Evolutionary conservation across 192 early-diverging fungal species (phyloP).

Genomic region (Mortierella hygrophila): DNA sequence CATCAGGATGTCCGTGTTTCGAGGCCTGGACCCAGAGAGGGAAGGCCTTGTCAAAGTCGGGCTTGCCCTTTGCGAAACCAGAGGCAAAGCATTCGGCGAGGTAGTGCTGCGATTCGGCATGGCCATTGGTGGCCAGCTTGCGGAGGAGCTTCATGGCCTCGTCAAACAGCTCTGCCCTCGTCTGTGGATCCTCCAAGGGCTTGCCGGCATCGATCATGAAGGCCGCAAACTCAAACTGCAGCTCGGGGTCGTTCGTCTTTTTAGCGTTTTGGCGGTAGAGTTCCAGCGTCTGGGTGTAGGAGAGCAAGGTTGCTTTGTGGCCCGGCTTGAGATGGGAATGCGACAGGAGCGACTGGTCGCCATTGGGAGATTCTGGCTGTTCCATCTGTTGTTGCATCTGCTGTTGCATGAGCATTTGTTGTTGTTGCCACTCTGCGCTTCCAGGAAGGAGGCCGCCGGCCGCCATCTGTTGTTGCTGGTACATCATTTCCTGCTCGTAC

Average conservation of each 20-base stretch:
- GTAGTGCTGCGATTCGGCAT: constrained; percentile 78
- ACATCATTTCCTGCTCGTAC: constrained; percentile 36
- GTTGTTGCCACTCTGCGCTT: background rate
- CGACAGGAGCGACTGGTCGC: constrained; percentile 43
- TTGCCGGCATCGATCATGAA: constrained; percentile 73
- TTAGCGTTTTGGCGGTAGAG: constrained; percentile 76
- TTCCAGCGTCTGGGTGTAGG: constrained; percentile 67
- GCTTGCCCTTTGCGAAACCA: constrained; percentile 73
- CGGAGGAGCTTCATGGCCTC: constrained; percentile 78
- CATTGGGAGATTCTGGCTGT: constrained; percentile 15
- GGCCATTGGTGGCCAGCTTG: constrained; percentile 68
- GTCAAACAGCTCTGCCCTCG: constrained; percentile 66
- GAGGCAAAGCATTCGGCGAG: constrained; percentile 79
- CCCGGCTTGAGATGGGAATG: constrained; percentile 73
- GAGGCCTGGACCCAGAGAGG: constrained; percentile 76
- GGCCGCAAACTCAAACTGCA: constrained; percentile 78
- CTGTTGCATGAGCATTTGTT: constrained; percentile 12
- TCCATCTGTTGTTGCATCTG: constrained; percentile 32
- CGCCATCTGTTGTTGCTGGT: constrained; percentile 37
- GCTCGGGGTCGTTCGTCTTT: constrained; percentile 70
- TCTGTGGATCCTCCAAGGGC: constrained; percentile 63
- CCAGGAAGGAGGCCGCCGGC: background rate
- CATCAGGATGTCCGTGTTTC: constrained; percentile 76
- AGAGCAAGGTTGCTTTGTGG: constrained; percentile 66
- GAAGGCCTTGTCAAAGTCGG: constrained; percentile 81